A percentile compares a stretch with the other conserved stretches of the same genome.
These are phyloP conservation scores for Fusarium xylarioides DNA, from an alignment of 2,329 filamentous ascomycete species.

Conservation along the genomic window DNA sequence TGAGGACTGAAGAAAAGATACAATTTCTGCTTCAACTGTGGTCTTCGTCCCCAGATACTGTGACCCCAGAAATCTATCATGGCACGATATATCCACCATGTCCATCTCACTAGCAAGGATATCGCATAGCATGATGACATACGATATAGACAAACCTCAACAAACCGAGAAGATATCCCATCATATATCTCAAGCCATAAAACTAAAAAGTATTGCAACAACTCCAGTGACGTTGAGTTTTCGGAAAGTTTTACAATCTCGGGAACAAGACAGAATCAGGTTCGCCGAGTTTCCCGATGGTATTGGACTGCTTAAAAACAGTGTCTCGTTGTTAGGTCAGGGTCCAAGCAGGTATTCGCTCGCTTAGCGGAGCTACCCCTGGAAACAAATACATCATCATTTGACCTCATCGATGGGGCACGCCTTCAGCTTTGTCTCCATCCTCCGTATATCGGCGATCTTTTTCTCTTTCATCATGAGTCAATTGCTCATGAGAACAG, in stretches of 20 bases:
- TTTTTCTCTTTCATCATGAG: neutral
- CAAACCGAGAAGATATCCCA: neutral
- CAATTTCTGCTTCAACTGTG: neutral
- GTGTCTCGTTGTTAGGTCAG: slow-evolving; percentile 14
- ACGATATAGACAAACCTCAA: neutral
- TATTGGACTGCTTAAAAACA: slow-evolving; percentile 11
- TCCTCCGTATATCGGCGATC: neutral
- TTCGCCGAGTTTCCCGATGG: slow-evolving; percentile 10
- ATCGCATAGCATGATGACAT: slow-evolving; percentile 22
- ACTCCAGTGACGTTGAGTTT: neutral
- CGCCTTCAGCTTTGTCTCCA: neutral
- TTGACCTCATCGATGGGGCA: slow-evolving; percentile 17
- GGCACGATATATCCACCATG: slow-evolving; percentile 12
- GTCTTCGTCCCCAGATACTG: neutral
- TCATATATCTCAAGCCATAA: neutral
- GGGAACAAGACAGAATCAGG: neutral
- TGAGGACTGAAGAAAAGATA: neutral
- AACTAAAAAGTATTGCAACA: neutral
- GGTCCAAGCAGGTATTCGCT: slow-evolving; percentile 9
- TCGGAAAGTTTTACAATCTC: neutral
- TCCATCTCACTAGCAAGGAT: slow-evolving; percentile 5
- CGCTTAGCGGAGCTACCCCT: slow-evolving; percentile 25
- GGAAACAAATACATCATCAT: slow-evolving; percentile 21
- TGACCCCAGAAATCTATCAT: slow-evolving; percentile 26
- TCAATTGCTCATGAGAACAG: slow-evolving; percentile 11